Evolutionary conservation across 2,329 filamentous ascomycete species (phyloP).

Genomic region (Chaetomium sp.): DNA sequence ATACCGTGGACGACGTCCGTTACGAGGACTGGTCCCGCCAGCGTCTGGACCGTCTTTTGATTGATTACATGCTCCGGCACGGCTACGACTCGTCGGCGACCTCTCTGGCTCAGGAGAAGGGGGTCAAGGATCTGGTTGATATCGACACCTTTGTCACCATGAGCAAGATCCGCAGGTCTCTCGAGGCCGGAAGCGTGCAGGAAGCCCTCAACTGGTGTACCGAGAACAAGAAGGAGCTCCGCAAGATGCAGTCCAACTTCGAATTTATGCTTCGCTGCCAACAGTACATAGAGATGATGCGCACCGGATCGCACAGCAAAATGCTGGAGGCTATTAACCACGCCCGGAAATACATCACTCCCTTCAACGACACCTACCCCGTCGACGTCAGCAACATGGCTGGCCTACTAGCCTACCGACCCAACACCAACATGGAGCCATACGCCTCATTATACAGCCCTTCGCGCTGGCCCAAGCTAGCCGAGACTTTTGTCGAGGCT

Average conservation of each 20-base stretch:
- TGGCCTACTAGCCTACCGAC: constrained; percentile 64
- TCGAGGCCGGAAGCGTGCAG: constrained; percentile 62
- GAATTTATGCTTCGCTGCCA: constrained; percentile 92
- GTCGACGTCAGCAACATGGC: constrained; percentile 65
- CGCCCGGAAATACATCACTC: constrained; percentile 72
- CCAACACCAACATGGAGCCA: constrained; percentile 44
- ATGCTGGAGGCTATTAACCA: constrained; percentile 72
- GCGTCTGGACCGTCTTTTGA: constrained; percentile 74
- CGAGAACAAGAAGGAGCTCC: constrained; percentile 87
- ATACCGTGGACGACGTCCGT: constrained; percentile 79
- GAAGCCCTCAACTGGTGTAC: constrained; percentile 85
- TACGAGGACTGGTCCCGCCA: constrained; percentile 87
- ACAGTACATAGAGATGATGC: constrained; percentile 87
- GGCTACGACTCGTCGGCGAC: constrained; percentile 75
- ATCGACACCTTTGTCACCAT: constrained; percentile 81
- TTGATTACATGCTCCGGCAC: constrained; percentile 85
- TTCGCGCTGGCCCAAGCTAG: constrained; percentile 68
- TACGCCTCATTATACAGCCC: constrained; percentile 50
- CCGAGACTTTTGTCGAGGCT: constrained; percentile 73
- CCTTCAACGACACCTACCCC: constrained; percentile 62
- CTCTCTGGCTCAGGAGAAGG: constrained; percentile 66
- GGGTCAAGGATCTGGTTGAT: constrained; percentile 77
- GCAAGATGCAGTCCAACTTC: constrained; percentile 80
- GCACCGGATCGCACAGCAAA: constrained; percentile 57
- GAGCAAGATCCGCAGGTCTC: constrained; percentile 66